These are phyloP conservation scores for Eutrema yunnanense DNA, from an alignment of 345 rosid genomes.

Conservation along the genomic window DNA sequence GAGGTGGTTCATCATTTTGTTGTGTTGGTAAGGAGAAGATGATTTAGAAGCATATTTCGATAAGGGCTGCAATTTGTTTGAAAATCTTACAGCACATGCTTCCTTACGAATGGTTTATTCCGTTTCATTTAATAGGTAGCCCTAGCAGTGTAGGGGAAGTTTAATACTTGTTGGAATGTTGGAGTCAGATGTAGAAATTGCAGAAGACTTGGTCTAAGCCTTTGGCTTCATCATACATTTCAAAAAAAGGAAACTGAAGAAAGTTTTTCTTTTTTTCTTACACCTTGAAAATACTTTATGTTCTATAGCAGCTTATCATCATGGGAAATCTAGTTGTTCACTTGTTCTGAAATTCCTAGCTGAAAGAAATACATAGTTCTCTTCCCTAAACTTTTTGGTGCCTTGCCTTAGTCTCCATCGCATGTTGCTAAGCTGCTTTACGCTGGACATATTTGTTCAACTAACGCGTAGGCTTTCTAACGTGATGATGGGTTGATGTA, in stretches of 20 bases:
- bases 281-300: neutral
- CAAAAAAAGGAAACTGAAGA: neutral
- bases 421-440: constrained; percentile 4
- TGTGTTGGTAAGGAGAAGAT: neutral
- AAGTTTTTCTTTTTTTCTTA: neutral
- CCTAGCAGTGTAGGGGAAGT: neutral
- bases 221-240: constrained; percentile 5
- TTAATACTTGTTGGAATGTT: neutral
- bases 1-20: neutral
- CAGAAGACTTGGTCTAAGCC: neutral
- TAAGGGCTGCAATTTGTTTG: neutral
- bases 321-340: neutral
- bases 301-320: neutral
- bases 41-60: neutral
- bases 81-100: neutral
- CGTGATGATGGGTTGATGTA: constrained; percentile 6
- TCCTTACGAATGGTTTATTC: neutral
- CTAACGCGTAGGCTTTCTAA: neutral
- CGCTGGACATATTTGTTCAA: neutral
- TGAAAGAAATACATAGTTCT: constrained; percentile 7
- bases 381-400: neutral
- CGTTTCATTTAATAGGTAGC: neutral
- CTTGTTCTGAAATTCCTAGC: neutral
- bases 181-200: neutral
- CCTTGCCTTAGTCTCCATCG: neutral